Conservation (phyloP, 495 filamentous ascomycete species). For the Pyrenopolyporus hunteri region DNA sequence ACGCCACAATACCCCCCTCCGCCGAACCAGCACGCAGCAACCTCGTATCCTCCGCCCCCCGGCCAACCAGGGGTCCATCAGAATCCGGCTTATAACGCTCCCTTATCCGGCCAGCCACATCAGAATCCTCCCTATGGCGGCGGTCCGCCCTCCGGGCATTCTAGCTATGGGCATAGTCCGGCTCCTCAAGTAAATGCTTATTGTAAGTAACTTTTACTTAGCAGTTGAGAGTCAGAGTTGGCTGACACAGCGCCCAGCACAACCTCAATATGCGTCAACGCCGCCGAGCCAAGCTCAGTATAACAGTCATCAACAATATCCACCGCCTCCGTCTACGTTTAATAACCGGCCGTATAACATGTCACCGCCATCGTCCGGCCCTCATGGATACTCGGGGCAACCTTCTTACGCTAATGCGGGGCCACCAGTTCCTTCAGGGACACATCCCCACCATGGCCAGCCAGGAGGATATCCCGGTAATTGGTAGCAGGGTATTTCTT, state of each 20-base stretch:
- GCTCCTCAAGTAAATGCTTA: conserved; percentile 36
- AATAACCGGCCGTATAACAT: conserved; percentile 36
- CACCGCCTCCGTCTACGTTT: conserved; percentile 42
- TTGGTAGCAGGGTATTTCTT: conserved; percentile 23
- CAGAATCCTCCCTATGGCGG: conserved; percentile 33
- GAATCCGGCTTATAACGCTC: conserved; percentile 35
- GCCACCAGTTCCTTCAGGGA: conserved; percentile 41
- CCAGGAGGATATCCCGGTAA: conserved; percentile 41
- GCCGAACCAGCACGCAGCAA: conserved; percentile 35
- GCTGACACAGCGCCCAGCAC: conserved; percentile 35
- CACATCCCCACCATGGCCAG: conserved; percentile 44
- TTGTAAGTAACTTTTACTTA: conserved; percentile 28
- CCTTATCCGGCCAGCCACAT: conserved; percentile 40
- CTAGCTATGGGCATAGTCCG: conserved; percentile 39
- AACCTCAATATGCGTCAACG: conserved; percentile 39
- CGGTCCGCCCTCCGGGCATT: conserved; percentile 25
- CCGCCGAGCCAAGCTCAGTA: conserved; percentile 32
- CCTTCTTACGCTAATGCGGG: conserved; percentile 40
- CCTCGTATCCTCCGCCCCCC: conserved; percentile 35
- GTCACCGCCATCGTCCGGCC: conserved; percentile 34
- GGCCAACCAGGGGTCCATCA: conserved; percentile 33
- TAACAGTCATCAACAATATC: conserved; percentile 40
- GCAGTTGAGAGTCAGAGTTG: neutral
- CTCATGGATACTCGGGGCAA: conserved; percentile 43
- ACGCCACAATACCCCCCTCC: conserved; percentile 37